phyloP scores from a whole-genome alignment of 306 rosid species.

The Acacia crassicarpa region DNA sequence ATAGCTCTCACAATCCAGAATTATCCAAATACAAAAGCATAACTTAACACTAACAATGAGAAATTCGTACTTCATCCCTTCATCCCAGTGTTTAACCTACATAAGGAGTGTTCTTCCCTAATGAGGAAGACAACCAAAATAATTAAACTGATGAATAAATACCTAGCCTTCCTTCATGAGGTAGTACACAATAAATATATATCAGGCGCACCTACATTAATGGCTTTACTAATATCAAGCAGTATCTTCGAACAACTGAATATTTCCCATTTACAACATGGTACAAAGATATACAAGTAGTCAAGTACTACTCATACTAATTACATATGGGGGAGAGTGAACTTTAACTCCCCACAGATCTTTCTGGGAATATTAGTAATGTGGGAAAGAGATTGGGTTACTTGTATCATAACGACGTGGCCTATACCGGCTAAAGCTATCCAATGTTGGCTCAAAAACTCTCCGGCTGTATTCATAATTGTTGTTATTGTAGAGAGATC shows the following conservation, averaged over 20 bases:
- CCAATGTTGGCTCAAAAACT: constrained; percentile 62
- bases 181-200: neutral
- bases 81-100: constrained; percentile 25
- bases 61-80: neutral
- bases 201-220: constrained; percentile 30
- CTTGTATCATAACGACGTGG: constrained; percentile 58
- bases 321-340: constrained; percentile 20
- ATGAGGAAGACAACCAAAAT: constrained; percentile 9
- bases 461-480: constrained; percentile 70
- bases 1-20: constrained; percentile 15
- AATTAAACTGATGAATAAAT: constrained; percentile 19
- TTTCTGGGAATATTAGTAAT: constrained; percentile 38
- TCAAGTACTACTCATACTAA: constrained; percentile 1
- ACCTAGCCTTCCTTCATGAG: constrained; percentile 27
- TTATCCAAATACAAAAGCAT: constrained; percentile 9
- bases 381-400: constrained; percentile 49
- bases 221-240: constrained; percentile 24
- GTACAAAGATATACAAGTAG: constrained; percentile 19
- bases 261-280: constrained; percentile 30
- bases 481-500: constrained; percentile 54
- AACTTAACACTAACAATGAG: neutral
- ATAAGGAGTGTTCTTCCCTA: constrained; percentile 14
- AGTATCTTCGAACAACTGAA: constrained; percentile 6
- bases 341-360: constrained; percentile 31
- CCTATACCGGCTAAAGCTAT: constrained; percentile 63